Conservation (phyloP, 106 monocot genomes). For the Dioscorea zingiberensis region DNA sequence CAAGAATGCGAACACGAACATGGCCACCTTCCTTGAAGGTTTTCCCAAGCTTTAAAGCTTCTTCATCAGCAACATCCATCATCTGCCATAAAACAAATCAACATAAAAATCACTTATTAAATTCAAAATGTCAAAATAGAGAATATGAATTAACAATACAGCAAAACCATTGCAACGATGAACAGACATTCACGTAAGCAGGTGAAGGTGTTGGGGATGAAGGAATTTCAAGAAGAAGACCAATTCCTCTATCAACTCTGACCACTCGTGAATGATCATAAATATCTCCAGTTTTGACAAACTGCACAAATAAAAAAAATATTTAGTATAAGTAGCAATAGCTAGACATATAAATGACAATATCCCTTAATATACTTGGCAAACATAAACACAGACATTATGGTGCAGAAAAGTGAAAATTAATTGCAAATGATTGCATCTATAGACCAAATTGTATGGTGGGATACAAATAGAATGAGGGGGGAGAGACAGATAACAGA, state of each 20-base stretch:
- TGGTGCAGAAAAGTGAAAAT: too few species aligned
- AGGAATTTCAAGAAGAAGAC: conserved; percentile 78
- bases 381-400: too few species aligned
- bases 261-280: conserved; percentile 69
- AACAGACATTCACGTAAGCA: conserved; percentile 73
- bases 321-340: neutral
- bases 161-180: neutral
- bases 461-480: too few species aligned
- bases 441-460: too few species aligned
- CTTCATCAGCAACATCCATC: conserved; percentile 63
- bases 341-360: neutral
- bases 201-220: conserved; percentile 58
- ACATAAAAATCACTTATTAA: neutral
- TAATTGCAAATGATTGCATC: too few species aligned
- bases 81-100: conserved; percentile 29
- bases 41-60: conserved; percentile 59
- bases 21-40: conserved; percentile 64
- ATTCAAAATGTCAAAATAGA: neutral
- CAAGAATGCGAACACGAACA: conserved; percentile 76
- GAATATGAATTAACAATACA: neutral
- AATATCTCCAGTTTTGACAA: conserved; percentile 86
- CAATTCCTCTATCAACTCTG: conserved; percentile 68
- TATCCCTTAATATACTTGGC: too few species aligned
- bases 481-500: neutral
- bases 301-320: conserved; percentile 25